These are phyloP conservation scores for Acanthamoeba sp. DNA, from an alignment of 208 protist species.

Conservation along the genomic window DNA sequence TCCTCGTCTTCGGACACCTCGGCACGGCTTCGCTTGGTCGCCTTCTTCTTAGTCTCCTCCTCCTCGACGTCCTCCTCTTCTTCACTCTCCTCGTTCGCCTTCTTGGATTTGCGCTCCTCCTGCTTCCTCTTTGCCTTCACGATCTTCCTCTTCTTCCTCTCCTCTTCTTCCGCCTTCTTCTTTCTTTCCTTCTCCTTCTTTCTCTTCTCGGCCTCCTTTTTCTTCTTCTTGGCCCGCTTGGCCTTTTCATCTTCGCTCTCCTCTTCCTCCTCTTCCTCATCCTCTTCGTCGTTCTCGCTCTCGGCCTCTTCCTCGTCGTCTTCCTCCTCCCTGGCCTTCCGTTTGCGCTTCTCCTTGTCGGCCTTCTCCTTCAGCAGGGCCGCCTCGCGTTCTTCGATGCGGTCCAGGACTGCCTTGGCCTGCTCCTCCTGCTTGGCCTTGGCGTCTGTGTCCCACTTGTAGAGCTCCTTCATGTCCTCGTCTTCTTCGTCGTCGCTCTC, in stretches of 20 bases:
- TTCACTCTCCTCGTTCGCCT: not conserved
- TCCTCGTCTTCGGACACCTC: not conserved
- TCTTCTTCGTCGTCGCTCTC: constrained; percentile 1
- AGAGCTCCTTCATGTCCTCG: not conserved
- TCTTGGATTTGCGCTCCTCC: not conserved
- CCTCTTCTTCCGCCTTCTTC: not conserved
- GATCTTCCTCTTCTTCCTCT: constrained; percentile 20
- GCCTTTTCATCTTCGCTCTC: not conserved
- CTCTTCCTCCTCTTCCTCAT: not conserved
- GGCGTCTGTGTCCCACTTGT: not conserved
- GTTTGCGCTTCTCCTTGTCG: not conserved
- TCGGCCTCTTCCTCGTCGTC: not conserved
- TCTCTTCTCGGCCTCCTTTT: not conserved
- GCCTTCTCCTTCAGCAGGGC: not conserved
- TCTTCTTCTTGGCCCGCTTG: not conserved
- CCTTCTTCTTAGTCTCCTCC: not conserved
- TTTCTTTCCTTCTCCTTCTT: not conserved
- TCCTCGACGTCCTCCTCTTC: not conserved
- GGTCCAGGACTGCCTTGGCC: not conserved
- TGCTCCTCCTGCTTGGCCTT: not conserved
- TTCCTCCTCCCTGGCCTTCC: not conserved
- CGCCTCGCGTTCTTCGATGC: constrained; percentile 1
- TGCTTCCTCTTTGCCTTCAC: not conserved
- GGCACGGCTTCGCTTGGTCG: not conserved
- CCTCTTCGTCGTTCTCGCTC: not conserved